A percentile compares a stretch with the other conserved stretches of the same genome.
Evolutionary conservation across 192 early-diverging fungal genomes (phyloP).

Genomic region (Backusella morwellensis): DNA sequence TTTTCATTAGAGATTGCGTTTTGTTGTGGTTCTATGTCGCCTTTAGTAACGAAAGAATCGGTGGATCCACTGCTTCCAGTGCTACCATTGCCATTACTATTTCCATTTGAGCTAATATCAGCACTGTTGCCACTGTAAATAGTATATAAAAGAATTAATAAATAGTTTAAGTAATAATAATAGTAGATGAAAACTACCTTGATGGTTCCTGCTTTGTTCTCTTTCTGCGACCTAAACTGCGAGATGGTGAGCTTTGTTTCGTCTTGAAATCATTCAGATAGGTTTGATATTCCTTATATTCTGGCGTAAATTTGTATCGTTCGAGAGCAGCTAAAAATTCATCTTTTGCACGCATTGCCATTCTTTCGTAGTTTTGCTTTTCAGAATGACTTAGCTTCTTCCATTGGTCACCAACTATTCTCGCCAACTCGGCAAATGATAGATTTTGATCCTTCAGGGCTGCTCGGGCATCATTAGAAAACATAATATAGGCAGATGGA

Average conservation of each 20-base stretch:
- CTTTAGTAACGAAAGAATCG: constrained; percentile 7
- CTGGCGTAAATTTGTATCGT: constrained; percentile 23
- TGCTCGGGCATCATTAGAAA: constrained; percentile 39
- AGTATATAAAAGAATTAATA: background rate
- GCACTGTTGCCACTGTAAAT: constrained; percentile 28
- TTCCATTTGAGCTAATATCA: constrained; percentile 29
- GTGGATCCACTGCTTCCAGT: constrained; percentile 16
- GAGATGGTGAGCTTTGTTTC: constrained; percentile 23
- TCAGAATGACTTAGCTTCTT: constrained; percentile 30
- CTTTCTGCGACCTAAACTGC: constrained; percentile 13
- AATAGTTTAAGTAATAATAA: background rate
- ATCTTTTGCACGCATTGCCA: constrained; percentile 35
- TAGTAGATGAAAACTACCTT: background rate
- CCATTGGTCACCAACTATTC: constrained; percentile 45
- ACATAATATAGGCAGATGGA: constrained; percentile 46
- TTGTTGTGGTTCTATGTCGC: background rate
- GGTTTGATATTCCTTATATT: constrained; percentile 35
- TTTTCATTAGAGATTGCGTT: background rate
- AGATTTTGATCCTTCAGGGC: constrained; percentile 33
- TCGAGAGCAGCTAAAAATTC: constrained; percentile 28
- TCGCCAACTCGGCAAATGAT: constrained; percentile 39
- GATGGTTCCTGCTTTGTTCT: constrained; percentile 9
- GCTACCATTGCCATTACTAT: constrained; percentile 27
- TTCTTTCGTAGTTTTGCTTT: constrained; percentile 34
- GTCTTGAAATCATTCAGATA: constrained; percentile 36